A percentile compares a stretch with the other conserved stretches of the same genome.
Conservation (phyloP, 1,284 basidiomycete species). For the Sanguinoderma infundibulare region DNA sequence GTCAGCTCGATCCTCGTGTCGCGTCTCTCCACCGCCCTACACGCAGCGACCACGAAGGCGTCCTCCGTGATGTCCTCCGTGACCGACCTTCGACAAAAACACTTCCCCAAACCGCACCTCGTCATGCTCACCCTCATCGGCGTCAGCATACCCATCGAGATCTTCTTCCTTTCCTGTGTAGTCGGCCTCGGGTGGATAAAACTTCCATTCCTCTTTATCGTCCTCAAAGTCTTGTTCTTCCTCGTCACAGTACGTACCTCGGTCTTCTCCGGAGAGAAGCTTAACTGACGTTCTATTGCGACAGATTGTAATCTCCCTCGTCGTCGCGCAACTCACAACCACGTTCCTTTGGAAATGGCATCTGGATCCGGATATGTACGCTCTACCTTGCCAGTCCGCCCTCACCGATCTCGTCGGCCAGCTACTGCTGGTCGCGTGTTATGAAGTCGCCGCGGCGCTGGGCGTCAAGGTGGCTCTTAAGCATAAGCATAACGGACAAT, state of each 20-base stretch:
- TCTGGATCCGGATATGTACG: slow-evolving; percentile 93
- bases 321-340: slow-evolving; percentile 73
- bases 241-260: slow-evolving; percentile 65
- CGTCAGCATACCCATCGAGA: slow-evolving; percentile 79
- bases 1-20: slow-evolving; percentile 94
- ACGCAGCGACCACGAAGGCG: slow-evolving; percentile 51
- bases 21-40: slow-evolving; percentile 85
- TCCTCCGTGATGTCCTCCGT: slow-evolving; percentile 23
- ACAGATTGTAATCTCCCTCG: slow-evolving; percentile 74
- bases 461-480: slow-evolving; percentile 37
- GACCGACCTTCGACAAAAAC: slow-evolving; percentile 21
- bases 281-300: neutral
- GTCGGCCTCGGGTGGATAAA: slow-evolving; percentile 77
- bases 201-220: slow-evolving; percentile 68
- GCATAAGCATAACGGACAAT: slow-evolving; percentile 12
- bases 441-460: slow-evolving; percentile 59
- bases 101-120: slow-evolving; percentile 50
- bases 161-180: slow-evolving; percentile 73
- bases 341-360: slow-evolving; percentile 81
- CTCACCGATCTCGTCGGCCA: slow-evolving; percentile 93
- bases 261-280: neutral
- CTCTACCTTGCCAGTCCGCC: slow-evolving; percentile 89
- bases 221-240: slow-evolving; percentile 72
- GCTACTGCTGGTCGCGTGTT: slow-evolving; percentile 77
- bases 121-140: slow-evolving; percentile 71